Evolutionary conservation across 805 yeast species (phyloP), one percentile per base, ranked within the genome.

Genomic region (Suhomyces prunicola): DNA sequence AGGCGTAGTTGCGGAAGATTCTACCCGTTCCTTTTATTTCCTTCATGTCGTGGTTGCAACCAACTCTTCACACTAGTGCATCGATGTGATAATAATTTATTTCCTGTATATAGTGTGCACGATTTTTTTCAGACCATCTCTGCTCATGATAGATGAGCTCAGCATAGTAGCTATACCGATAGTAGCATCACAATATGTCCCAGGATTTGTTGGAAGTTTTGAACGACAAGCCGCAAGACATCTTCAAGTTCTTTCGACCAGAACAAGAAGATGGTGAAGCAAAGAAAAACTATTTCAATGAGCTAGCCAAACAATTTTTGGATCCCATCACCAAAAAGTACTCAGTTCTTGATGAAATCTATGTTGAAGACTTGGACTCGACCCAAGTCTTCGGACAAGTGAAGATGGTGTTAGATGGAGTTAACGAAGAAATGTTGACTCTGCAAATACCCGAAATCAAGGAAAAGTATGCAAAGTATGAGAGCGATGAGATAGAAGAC

Each of bases 361-460:
- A 86, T 60, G 79, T 87, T 12, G 96, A 91, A 47, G 98, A 97
- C 0, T 74, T 93, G 51, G 97, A 89, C 67, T 85, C 97, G 23
- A 81, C 87, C 40, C 98, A 93, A 66, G 91, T 94, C 0, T 93
- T 93, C 90, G 96, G 93, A 52, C 98, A 93, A 70, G 86, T 89
- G 2, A 90, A 88, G 68, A 80, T 93, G 72, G 86, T 93, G 17
- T 73, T 90, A 39, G 97, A 91, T 54, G 87, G 86, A 6, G 87
- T 87, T 10, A 84, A 86, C 26, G 90, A 86, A 47, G 76, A 78
- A 44, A 69, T 90, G 35, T 65, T 88, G 64, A 78, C 76, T 51
- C 81, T 77, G 17, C 78, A 78, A 50, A 79, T 90, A 44, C 84
- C 85, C 2, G 74, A 71, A 36, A 63, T 86, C 53, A 80, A 73